Conservation (phyloP, 345 rosid species). For the Hibiscus syriacus region DNA sequence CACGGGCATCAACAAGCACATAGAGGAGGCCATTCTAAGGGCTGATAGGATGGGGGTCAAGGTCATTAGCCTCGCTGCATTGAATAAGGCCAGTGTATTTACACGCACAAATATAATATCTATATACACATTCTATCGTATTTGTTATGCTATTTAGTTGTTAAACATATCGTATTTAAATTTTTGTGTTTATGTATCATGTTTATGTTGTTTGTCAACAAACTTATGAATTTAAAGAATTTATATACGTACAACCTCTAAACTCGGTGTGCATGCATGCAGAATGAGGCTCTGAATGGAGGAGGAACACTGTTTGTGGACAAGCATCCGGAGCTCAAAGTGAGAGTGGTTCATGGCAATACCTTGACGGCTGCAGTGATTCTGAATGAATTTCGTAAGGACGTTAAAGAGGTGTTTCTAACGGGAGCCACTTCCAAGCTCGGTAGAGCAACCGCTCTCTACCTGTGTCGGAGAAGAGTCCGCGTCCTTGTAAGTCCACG, state of each 20-base stretch:
- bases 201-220: too few species aligned
- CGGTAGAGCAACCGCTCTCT: conserved; percentile 93
- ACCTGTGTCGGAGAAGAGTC: conserved; percentile 72
- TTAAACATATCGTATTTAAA: too few species aligned
- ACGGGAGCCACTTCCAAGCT: conserved; percentile 98
- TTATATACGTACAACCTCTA: too few species aligned
- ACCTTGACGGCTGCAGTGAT: conserved; percentile 97
- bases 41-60: conserved; percentile 83
- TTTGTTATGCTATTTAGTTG: too few species aligned
- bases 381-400: conserved; percentile 61
- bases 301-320: conserved; percentile 87
- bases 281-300: conserved; percentile 95
- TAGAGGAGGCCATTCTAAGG: conserved; percentile 66
- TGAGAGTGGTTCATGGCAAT: conserved; percentile 90
- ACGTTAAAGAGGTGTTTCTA: conserved; percentile 77
- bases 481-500: conserved; percentile 80
- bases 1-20: conserved; percentile 69
- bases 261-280: too few species aligned
- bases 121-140: too few species aligned
- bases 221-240: too few species aligned
- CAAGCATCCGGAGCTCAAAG: conserved; percentile 76
- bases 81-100: conserved; percentile 58
- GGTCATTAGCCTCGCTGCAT: conserved; percentile 95
- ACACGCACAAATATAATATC: too few species aligned
- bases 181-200: too few species aligned